Conservation (phyloP, 257 asterid genomes). For the Gentiana macrophylla region DNA sequence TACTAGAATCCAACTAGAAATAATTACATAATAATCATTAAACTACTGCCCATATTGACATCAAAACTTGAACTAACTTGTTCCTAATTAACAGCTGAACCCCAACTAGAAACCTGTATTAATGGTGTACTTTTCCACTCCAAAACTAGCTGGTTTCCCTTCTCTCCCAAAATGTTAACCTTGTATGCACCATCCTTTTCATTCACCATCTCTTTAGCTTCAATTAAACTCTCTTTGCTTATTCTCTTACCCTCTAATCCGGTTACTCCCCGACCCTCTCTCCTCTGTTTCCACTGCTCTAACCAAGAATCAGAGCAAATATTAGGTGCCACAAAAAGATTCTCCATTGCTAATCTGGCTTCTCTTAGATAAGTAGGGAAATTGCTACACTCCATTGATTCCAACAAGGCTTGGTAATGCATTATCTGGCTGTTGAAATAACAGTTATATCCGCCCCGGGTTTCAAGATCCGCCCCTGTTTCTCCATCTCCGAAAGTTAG, state of each 20-base stretch:
- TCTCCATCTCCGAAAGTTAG: conserved; percentile 58
- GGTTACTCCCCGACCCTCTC: not conserved
- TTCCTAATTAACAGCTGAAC: no score
- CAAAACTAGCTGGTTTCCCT: conserved; percentile 45
- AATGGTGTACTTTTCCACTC: conserved; percentile 49
- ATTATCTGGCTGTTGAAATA: conserved; percentile 29
- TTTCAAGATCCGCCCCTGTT: conserved; percentile 14
- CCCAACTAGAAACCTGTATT: conserved; percentile 63
- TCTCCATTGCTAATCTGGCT: conserved; percentile 61
- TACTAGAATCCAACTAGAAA: no score
- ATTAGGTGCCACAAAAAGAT: conserved; percentile 44
- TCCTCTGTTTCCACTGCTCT: conserved; percentile 32
- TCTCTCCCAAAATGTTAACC: conserved; percentile 21
- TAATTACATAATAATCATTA: no score
- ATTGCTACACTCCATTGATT: conserved; percentile 40
- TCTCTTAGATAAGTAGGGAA: conserved; percentile 51
- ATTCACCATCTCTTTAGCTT: conserved; percentile 46
- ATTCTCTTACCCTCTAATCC: conserved; percentile 24
- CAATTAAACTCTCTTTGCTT: conserved; percentile 37
- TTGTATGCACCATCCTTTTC: conserved; percentile 28
- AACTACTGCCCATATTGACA: no score
- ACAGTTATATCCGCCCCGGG: conserved; percentile 18
- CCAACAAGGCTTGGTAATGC: conserved; percentile 44
- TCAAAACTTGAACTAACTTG: no score
- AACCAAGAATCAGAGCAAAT: conserved; percentile 41